These are phyloP conservation scores for Powellomyces hirtus DNA, from an alignment of 192 early-diverging fungal species.

Conservation along the genomic window DNA sequence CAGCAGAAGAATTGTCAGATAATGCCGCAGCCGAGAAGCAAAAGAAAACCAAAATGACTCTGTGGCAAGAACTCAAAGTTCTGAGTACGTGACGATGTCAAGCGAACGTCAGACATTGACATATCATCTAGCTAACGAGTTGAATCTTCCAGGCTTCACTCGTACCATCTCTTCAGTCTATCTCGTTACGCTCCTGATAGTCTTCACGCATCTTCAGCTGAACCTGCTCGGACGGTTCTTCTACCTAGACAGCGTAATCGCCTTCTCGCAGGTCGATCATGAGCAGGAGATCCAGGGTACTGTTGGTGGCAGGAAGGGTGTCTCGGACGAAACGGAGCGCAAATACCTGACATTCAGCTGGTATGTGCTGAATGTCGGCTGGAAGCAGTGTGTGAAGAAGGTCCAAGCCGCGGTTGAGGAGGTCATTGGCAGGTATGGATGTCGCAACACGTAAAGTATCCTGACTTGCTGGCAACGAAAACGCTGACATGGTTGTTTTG, in stretches of 20 bases:
- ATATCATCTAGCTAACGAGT: too few relatives aligned
- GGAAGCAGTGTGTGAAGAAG: slow-evolving; percentile 67
- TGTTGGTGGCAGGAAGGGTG: slow-evolving; percentile 15
- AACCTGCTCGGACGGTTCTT: slow-evolving; percentile 88
- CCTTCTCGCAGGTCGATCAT: slow-evolving; percentile 18
- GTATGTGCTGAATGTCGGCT: slow-evolving; percentile 89
- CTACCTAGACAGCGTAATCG: slow-evolving; percentile 56
- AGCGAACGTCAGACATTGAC: too few relatives aligned
- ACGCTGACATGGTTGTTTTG: background rate
- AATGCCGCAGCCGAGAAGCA: background rate
- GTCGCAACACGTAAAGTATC: background rate
- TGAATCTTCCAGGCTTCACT: slow-evolving; percentile 88
- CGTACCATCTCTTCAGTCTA: slow-evolving; percentile 84
- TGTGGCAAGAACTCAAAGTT: slow-evolving; percentile 91
- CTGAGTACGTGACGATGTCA: slow-evolving; percentile 52
- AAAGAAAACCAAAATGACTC: slow-evolving; percentile 44
- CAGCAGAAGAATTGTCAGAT: background rate
- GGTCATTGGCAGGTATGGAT: slow-evolving; percentile 54
- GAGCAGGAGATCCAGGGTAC: slow-evolving; percentile 7
- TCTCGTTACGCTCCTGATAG: slow-evolving; percentile 76
- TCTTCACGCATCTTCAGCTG: slow-evolving; percentile 84
- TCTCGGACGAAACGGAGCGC: slow-evolving; percentile 64
- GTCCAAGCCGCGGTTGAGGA: slow-evolving; percentile 69
- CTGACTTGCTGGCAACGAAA: background rate
- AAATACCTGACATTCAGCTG: slow-evolving; percentile 87